These are phyloP conservation scores for Cutaneotrichosporon cyanovorans DNA, from an alignment of 1,284 basidiomycete species.

Conservation along the genomic window DNA sequence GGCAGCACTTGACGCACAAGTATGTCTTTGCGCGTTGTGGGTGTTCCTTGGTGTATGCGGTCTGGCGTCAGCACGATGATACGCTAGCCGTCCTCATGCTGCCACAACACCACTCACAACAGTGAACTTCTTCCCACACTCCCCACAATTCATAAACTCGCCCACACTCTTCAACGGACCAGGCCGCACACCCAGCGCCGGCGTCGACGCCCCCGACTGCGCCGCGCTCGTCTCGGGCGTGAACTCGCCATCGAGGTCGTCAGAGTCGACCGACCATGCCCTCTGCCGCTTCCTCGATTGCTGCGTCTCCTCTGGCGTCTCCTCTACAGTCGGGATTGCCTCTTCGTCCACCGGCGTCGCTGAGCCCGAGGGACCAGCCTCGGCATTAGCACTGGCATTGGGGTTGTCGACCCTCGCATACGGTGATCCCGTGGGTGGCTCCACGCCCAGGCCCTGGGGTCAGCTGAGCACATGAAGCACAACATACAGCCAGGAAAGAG, in stretches of 20 bases:
- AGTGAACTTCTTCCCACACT: constrained; percentile 77
- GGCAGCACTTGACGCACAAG: constrained; percentile 72
- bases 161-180: constrained; percentile 59
- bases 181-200: constrained; percentile 38
- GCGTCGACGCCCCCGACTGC: constrained; percentile 1
- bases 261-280: constrained; percentile 51
- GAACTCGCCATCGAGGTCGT: constrained; percentile 54
- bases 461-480: not conserved
- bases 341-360: too few relatives aligned
- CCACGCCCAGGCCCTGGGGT: constrained; percentile 41
- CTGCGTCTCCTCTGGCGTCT: constrained; percentile 25
- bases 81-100: not conserved
- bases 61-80: constrained; percentile 49
- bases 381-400: not conserved
- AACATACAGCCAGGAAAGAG: constrained; percentile 72
- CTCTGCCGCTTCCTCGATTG: constrained; percentile 33
- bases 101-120: constrained; percentile 57
- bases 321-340: too few relatives aligned
- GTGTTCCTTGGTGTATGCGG: constrained; percentile 64
- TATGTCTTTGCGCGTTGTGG: constrained; percentile 60
- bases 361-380: constrained; percentile 2
- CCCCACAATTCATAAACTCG: constrained; percentile 70
- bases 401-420: not conserved
- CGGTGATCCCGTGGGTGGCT: constrained; percentile 19
- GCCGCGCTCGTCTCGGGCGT: not conserved